Evolutionary conservation across 345 rosid genomes (phyloP).

Genomic region (Hibiscus syriacus): DNA sequence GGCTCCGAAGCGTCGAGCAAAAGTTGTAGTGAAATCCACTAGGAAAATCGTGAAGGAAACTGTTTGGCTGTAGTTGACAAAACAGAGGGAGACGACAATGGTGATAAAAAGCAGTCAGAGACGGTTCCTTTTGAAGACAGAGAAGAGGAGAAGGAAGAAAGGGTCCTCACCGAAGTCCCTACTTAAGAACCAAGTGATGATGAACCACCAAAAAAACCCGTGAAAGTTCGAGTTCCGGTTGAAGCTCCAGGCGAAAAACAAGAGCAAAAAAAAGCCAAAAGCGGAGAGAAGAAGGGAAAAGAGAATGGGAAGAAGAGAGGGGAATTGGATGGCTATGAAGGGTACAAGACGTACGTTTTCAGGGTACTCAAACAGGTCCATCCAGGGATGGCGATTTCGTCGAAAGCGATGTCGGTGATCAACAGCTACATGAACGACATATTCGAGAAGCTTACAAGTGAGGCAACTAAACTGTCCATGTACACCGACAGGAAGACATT

Average conservation of each 20-base stretch:
- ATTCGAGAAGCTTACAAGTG: slow-evolving; percentile 57
- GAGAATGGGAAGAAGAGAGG: slow-evolving; percentile 4
- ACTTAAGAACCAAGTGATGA: not conserved
- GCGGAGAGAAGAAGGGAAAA: not conserved
- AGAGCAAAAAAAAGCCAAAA: not conserved
- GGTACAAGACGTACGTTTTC: slow-evolving; percentile 53
- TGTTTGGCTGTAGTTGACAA: not conserved
- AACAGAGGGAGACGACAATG: not conserved
- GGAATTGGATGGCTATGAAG: slow-evolving; percentile 15
- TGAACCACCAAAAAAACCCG: not conserved
- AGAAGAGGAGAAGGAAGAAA: not conserved
- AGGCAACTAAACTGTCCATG: slow-evolving; percentile 47
- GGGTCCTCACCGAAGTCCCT: not conserved
- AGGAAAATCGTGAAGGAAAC: not conserved
- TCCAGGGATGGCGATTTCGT: slow-evolving; percentile 55
- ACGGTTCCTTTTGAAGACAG: slow-evolving; percentile 3
- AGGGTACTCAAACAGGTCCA: slow-evolving; percentile 67
- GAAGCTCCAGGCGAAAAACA: not conserved
- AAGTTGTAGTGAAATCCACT: not conserved
- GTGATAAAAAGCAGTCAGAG: not conserved
- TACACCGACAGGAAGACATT: slow-evolving; percentile 33
- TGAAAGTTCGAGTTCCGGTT: not conserved
- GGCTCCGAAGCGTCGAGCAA: slow-evolving; percentile 7
- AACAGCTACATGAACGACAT: slow-evolving; percentile 65
- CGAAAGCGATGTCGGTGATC: slow-evolving; percentile 61